Base-by-base conservation (phyloP, 345 rosid genomes). In the Ceriops tagal region DNA sequence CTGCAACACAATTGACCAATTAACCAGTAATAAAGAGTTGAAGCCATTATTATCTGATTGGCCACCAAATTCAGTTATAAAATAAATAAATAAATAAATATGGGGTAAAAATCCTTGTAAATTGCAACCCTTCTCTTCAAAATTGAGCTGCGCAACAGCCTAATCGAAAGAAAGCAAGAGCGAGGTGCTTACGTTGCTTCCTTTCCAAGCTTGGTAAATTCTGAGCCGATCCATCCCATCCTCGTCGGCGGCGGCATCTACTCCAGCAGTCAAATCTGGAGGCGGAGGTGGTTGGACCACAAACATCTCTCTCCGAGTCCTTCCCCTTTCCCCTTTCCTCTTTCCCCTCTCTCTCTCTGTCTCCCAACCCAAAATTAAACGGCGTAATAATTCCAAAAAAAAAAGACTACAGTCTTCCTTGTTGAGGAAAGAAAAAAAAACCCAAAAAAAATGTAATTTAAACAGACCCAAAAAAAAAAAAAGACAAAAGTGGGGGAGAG, bases 171-270 rank as follows among this genome's bases (percentile, higher is more conserved):
- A 52, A 4, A 37, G 27, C 37, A 35, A 39, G 37, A 69, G 28
- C 65, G 53, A 56, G 61, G 35, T 72, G 52, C 92, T 87, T 71
- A 88, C 98, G 83, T 95, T 92, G 80, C 92, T 92, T 75, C 91
- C 98, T 84, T 90, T 92, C 99, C 99, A 95, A 72, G 81, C 82
- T 77, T 88, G 92, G 81, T 90, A 92, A 77, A 89, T 90, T 76
- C 81, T 80, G 65, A 75, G 86, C 83, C 84, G 73, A 78, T 72
- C 83, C 37, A 66, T 46, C 53, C 70, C 77, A 34, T 67, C 79
- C 20, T 71, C 83, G 11, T 62, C 68, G 69, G 76, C 5, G 13
- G 32, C 1, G 56, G 31, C 49, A 53, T 15, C 26, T 22, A 1
- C 73, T 46, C 69, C 71, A 27, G 63, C 72, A 11, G 51, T 53